These are phyloP conservation scores for Malassezia sympodialis DNA, from an alignment of 1,284 basidiomycete genomes.

Conservation along the genomic window DNA sequence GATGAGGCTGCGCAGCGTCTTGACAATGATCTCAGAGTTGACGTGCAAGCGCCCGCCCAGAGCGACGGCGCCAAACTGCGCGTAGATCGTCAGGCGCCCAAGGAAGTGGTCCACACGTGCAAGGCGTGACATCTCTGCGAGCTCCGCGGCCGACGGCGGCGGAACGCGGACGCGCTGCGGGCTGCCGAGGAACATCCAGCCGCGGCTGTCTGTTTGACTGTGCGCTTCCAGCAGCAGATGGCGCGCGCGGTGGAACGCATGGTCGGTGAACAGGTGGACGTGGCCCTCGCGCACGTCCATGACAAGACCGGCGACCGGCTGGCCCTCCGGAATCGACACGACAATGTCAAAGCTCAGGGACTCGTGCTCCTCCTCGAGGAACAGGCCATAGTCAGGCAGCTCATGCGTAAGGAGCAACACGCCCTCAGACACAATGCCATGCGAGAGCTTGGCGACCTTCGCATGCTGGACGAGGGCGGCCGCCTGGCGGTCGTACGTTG, in stretches of 20 bases:
- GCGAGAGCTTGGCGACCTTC: slow-evolving; percentile 30
- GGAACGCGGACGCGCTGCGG: neutral
- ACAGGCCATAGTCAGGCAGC: neutral
- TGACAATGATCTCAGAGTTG: neutral
- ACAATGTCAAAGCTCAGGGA: slow-evolving; percentile 31
- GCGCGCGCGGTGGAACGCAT: neutral
- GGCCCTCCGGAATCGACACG: slow-evolving; percentile 25
- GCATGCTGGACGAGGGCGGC: slow-evolving; percentile 25
- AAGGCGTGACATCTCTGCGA: neutral
- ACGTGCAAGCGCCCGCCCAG: slow-evolving; percentile 9
- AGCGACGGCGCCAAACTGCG: slow-evolving; percentile 22
- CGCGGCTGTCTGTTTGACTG: neutral
- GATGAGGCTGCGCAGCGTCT: neutral
- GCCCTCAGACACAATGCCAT: slow-evolving; percentile 28
- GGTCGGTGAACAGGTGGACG: slow-evolving; percentile 18
- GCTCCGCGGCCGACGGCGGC: neutral
- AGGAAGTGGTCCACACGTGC: neutral
- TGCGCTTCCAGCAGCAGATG: neutral
- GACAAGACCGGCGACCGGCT: slow-evolving; percentile 23
- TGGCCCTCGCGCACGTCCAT: slow-evolving; percentile 24
- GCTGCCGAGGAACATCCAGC: neutral
- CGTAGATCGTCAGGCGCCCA: slow-evolving; percentile 21
- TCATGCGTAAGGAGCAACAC: slow-evolving; percentile 24
- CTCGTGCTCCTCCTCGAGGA: neutral
- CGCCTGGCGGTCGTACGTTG: slow-evolving; percentile 26